These are phyloP conservation scores for Pachysandra terminalis DNA, from an alignment of 164 flowering plant species.

Conservation along the genomic window DNA sequence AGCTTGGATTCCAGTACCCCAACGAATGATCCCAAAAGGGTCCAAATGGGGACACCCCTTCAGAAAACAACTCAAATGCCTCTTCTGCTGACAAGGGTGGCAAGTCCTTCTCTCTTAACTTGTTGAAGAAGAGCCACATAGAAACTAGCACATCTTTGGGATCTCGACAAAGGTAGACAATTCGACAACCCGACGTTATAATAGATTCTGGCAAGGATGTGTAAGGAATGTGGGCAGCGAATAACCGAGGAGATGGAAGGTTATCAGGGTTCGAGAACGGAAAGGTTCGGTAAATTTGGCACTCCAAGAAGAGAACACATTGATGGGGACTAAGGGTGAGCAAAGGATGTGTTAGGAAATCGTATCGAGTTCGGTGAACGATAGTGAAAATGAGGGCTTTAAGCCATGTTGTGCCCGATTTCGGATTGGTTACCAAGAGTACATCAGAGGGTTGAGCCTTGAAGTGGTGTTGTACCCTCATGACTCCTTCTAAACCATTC, in stretches of 20 bases:
- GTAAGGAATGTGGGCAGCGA: constrained; percentile 21
- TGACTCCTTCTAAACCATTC: neutral
- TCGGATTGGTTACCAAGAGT: constrained; percentile 6
- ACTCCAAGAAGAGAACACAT: constrained; percentile 17
- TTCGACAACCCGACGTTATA: neutral
- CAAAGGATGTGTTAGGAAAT: constrained; percentile 4
- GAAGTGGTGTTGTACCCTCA: constrained; percentile 8
- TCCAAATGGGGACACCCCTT: too few species aligned
- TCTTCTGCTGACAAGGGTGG: constrained; percentile 7
- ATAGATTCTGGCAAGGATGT: constrained; percentile 10
- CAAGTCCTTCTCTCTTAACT: neutral
- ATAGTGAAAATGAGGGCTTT: constrained; percentile 14
- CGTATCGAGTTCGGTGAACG: neutral
- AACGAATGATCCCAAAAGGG: too few species aligned
- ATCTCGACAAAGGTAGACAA: constrained; percentile 16
- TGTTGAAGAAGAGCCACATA: constrained; percentile 17
- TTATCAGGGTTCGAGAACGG: neutral
- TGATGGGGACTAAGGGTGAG: constrained; percentile 18
- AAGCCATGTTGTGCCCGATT: constrained; percentile 21
- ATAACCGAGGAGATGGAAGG: constrained; percentile 3
- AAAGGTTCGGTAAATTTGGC: neutral
- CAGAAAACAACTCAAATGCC: too few species aligned
- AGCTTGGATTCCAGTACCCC: too few species aligned
- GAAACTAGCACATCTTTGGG: constrained; percentile 26
- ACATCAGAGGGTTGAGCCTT: constrained; percentile 1